These are phyloP conservation scores for Aureobasidium melanogenum DNA, from an alignment of 2,329 filamentous ascomycete genomes.

Conservation along the genomic window DNA sequence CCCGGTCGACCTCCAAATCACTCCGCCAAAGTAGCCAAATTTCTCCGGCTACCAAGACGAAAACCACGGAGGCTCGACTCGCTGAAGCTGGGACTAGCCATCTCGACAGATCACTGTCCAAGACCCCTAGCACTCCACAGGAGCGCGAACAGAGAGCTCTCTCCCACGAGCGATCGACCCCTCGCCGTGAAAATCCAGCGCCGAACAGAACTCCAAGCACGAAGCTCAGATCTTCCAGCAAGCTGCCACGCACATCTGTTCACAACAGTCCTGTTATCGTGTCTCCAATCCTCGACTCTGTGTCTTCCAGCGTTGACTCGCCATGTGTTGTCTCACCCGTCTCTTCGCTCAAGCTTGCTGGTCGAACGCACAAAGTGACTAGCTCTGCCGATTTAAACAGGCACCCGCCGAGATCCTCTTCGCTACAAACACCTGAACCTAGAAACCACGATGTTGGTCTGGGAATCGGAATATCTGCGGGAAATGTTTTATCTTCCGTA, in stretches of 20 bases:
- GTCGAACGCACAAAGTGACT: not conserved
- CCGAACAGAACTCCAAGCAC: not conserved
- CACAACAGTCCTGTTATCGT: not conserved
- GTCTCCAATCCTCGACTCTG: not conserved
- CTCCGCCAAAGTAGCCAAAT: not conserved
- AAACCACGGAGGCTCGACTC: not conserved
- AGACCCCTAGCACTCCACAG: slow-evolving; percentile 13
- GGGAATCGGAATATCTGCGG: not conserved
- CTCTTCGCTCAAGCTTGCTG: not conserved
- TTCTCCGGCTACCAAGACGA: not conserved
- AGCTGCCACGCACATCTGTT: not conserved
- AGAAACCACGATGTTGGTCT: not conserved
- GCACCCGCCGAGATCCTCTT: not conserved
- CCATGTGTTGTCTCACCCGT: not conserved
- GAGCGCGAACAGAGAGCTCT: slow-evolving; percentile 24
- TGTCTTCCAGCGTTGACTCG: not conserved
- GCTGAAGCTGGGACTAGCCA: not conserved
- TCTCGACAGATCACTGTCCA: not conserved
- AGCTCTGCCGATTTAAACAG: not conserved
- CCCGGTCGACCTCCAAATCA: not conserved
- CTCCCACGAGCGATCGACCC: slow-evolving; percentile 17
- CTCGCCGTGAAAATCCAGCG: not conserved
- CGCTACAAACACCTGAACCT: not conserved
- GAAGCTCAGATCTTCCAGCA: not conserved
- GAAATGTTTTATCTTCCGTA: not conserved